Percentiles rank a stretch among this genome's conserved stretches.
Conservation (phyloP, 2,329 filamentous ascomycete genomes). For the Talaromyces sp. region DNA sequence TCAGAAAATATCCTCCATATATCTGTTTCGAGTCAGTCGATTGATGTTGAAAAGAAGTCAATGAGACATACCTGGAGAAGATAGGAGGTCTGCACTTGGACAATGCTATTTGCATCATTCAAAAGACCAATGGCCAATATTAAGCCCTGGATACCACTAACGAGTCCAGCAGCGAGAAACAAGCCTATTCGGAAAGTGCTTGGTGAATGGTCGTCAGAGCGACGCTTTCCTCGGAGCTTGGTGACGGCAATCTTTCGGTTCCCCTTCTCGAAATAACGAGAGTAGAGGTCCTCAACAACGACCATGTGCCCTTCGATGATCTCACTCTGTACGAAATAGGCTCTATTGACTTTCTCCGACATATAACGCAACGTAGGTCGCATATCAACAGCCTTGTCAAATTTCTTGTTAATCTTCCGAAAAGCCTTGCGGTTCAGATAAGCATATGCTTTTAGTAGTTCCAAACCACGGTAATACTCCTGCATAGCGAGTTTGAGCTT, state of each 20-base stretch:
- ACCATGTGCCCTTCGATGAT: constrained; percentile 76
- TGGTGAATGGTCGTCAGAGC: constrained; percentile 58
- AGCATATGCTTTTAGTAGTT: constrained; percentile 87
- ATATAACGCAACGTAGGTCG: constrained; percentile 77
- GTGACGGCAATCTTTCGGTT: constrained; percentile 88
- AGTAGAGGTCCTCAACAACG: constrained; percentile 84
- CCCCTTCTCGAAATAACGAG: constrained; percentile 88
- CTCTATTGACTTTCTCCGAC: constrained; percentile 83
- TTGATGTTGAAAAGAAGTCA: not conserved
- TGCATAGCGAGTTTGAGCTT: constrained; percentile 89
- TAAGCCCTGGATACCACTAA: constrained; percentile 65
- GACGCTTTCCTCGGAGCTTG: constrained; percentile 72
- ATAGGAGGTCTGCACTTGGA: constrained; percentile 60
- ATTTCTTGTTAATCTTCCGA: constrained; percentile 98
- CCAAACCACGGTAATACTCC: constrained; percentile 88
- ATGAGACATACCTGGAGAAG: constrained; percentile 58
- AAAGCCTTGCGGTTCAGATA: constrained; percentile 89
- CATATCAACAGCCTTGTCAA: constrained; percentile 83
- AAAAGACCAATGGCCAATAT: constrained; percentile 56
- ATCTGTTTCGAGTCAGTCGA: constrained; percentile 52
- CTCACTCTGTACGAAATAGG: constrained; percentile 89
- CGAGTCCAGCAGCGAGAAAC: constrained; percentile 63
- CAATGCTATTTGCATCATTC: constrained; percentile 43
- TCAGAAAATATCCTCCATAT: constrained; percentile 87
- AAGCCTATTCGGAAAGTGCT: constrained; percentile 62